Conservation (phyloP, 345 rosid genomes). For the Moringa oleifera region DNA sequence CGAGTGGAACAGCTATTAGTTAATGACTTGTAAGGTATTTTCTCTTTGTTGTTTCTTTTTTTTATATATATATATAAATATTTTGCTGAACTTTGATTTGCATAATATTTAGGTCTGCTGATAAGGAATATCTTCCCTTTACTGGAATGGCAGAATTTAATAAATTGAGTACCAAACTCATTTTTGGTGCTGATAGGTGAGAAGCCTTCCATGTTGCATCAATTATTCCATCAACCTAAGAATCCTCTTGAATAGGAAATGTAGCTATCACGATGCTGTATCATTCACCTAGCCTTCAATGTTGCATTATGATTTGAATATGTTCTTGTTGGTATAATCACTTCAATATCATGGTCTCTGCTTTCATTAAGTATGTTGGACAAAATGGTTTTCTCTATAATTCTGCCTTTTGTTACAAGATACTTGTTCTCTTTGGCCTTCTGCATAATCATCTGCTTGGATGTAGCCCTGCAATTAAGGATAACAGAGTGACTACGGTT, state of each 20-base stretch:
- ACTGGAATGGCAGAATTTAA: conserved; percentile 78
- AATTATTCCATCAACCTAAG: too few relatives aligned
- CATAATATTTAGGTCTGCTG: conserved; percentile 39
- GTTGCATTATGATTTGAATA: background rate
- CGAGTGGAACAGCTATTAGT: conserved; percentile 71
- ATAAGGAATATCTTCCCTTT: conserved; percentile 86
- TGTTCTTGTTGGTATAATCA: too few relatives aligned
- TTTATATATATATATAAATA: background rate
- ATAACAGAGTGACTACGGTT: conserved; percentile 71
- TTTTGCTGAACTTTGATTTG: conserved; percentile 11
- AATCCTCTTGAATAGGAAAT: too few relatives aligned
- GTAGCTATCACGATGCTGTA: too few relatives aligned
- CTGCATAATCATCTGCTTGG: too few relatives aligned
- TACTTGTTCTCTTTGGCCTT: too few relatives aligned
- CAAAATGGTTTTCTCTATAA: too few relatives aligned
- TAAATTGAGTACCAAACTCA: conserved; percentile 81
- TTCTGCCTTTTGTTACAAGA: too few relatives aligned
- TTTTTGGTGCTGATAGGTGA: conserved; percentile 70
- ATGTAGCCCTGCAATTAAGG: conserved; percentile 65
- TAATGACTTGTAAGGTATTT: conserved; percentile 44
- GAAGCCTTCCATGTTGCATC: background rate
- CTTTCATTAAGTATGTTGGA: background rate
- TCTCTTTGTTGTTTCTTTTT: background rate
- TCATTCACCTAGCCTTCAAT: too few relatives aligned
- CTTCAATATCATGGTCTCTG: too few relatives aligned